phyloP scores from a whole-genome alignment of 2,329 filamentous ascomycete species.

The Alternaria sp. region DNA sequence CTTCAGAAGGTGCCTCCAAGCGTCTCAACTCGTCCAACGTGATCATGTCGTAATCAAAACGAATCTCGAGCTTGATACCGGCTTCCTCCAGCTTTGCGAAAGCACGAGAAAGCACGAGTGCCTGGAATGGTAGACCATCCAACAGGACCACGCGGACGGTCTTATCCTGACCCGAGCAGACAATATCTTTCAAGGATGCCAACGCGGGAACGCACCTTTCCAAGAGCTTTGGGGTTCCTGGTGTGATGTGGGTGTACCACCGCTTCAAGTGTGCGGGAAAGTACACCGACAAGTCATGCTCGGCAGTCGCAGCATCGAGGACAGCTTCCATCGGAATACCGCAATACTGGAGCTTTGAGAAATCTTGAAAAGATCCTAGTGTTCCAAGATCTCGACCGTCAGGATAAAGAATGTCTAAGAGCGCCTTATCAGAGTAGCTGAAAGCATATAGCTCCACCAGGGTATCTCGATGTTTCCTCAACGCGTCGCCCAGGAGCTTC shows the following conservation, averaged over 20 bases:
- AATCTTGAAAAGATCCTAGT: conserved; percentile 12
- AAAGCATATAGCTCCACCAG: neutral
- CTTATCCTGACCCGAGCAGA: neutral
- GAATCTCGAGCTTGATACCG: neutral
- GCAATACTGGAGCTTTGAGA: neutral
- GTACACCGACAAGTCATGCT: neutral
- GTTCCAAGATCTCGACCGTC: neutral
- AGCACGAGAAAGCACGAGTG: neutral
- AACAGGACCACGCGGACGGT: neutral
- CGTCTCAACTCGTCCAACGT: neutral
- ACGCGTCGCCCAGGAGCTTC: conserved; percentile 7
- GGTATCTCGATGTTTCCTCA: conserved; percentile 8
- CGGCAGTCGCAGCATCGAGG: neutral
- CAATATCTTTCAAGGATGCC: neutral
- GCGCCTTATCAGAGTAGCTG: neutral
- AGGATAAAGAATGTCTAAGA: conserved; percentile 1
- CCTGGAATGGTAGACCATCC: neutral
- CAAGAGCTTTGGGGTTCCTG: neutral
- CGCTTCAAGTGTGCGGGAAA: neutral
- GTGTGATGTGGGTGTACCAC: neutral
- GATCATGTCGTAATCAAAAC: neutral
- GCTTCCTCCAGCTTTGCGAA: neutral
- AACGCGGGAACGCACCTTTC: neutral
- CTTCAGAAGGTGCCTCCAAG: neutral
- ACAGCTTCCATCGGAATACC: neutral